Evolutionary conservation across 805 yeast genomes (phyloP).

Genomic region (Teunomyces gatunensis): DNA sequence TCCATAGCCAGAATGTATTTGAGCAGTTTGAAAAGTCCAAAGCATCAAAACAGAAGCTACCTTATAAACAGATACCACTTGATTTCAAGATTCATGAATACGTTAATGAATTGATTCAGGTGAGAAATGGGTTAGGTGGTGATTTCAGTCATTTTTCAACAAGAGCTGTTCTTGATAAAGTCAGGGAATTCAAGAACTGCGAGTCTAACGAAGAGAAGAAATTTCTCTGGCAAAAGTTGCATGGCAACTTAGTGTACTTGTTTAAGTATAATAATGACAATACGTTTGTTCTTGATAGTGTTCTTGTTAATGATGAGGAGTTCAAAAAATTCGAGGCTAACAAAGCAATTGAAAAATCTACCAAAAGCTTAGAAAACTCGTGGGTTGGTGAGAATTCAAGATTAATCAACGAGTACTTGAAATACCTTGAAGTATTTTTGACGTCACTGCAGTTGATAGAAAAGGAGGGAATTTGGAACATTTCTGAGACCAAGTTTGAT

Average conservation of each 20-base stretch:
- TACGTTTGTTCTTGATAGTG: conserved; percentile 35
- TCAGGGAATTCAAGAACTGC: conserved; percentile 14
- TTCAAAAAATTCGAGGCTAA: conserved; percentile 23
- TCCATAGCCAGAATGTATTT: conserved; percentile 41
- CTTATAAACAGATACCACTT: conserved; percentile 32
- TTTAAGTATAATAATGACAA: conserved; percentile 32
- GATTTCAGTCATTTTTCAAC: conserved; percentile 16
- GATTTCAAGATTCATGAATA: conserved; percentile 33
- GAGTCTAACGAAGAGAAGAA: conserved; percentile 17
- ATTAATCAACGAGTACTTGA: conserved; percentile 11
- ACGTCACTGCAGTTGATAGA: conserved; percentile 3
- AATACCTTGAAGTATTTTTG: conserved; percentile 7
- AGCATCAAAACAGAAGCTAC: background rate
- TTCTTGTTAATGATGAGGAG: conserved; percentile 25
- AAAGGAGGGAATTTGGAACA: conserved; percentile 10
- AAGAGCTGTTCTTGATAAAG: conserved; percentile 13
- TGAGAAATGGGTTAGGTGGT: conserved; percentile 17
- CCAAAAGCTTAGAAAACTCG: conserved; percentile 5
- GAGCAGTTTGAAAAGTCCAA: conserved; percentile 13
- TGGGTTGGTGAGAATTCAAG: conserved; percentile 14
- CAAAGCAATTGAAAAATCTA: conserved; percentile 7
- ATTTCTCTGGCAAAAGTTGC: conserved; percentile 24
- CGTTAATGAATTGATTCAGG: conserved; percentile 24
- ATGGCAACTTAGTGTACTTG: conserved; percentile 27
- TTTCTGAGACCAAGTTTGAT: conserved; percentile 13